Evolutionary conservation across 257 asterid genomes (phyloP), one percentile per base, ranked within the genome.

Genomic region (Petrea volubilis): DNA sequence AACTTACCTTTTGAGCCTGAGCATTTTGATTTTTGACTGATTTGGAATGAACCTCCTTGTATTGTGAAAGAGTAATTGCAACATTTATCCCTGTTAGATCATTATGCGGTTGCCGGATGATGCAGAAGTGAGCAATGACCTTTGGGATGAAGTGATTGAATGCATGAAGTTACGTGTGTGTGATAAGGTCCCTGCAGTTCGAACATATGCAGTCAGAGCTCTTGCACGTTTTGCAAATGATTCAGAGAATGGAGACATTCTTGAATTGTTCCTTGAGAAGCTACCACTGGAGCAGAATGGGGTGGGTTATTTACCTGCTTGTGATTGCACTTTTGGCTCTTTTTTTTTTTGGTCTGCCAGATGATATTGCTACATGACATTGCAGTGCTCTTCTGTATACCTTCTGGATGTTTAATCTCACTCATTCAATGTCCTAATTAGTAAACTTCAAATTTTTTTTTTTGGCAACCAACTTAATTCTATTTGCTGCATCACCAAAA

Each of bases 101-200:
- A 90, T 95, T 73, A 87, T 91, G 87, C 88, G 96, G 73, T 76
- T 95, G 83, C 97, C 99, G 13, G 98, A 95, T 83, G 98, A 95
- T 60, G 76, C 96, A 21, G 99, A 95, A 82, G 98, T 95, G 70
- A 85, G 95, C 78, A 70, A 69, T 78, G 98, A 87, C 62, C 91
- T 91, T 20, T 91, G 99, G 99, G 98, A 89, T 79, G 96, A 88
- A 71, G 97, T 92, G 72, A 92, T 95, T 46, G 98, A 91, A 41
- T 76, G 83, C 68, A 80, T 95, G 95, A 87, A 80, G 76, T 72
- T 81, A 65, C 90, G 96, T 18, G 86, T 80, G 68, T 79, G 86
- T 70, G 99, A 95, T 77, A 95, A 92, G 87, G 81, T 84, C 21
- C 75, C 96, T 34, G 78, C 88, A 55, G 93, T 92, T 62, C 92